Percentiles rank a stretch among this genome's conserved stretches.
Conservation (phyloP, 192 early-diverging fungal genomes). For the Entomortierella chlamydospora region DNA sequence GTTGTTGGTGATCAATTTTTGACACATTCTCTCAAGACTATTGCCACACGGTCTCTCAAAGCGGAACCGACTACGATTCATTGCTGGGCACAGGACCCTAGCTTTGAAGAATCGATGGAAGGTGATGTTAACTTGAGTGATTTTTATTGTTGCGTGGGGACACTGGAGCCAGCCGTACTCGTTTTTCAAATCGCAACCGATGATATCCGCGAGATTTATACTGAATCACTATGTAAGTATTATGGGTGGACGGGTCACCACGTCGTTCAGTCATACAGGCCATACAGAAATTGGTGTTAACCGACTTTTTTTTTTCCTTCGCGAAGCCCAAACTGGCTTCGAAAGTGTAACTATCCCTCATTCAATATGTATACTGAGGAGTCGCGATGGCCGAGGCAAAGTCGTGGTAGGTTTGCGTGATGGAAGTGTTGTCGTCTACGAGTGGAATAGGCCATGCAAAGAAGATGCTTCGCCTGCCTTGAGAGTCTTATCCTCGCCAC, state of each 20-base stretch:
- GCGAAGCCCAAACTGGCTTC: conserved; percentile 18
- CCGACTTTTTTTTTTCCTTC: not conserved
- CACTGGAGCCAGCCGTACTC: conserved; percentile 32
- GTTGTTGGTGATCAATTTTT: not conserved
- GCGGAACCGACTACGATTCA: conserved; percentile 42
- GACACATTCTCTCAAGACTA: not conserved
- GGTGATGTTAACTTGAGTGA: not conserved
- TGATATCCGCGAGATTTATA: conserved; percentile 16
- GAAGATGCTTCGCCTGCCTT: not conserved
- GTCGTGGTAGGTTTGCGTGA: conserved; percentile 39
- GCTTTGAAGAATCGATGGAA: not conserved
- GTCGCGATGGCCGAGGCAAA: conserved; percentile 1
- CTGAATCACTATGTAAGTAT: conserved; percentile 26
- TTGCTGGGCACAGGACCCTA: conserved; percentile 16
- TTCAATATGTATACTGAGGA: conserved; percentile 17
- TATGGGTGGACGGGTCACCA: no score
- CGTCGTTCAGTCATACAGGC: not conserved
- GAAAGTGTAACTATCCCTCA: conserved; percentile 37
- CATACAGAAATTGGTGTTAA: no score
- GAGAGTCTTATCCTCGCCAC: conserved; percentile 7
- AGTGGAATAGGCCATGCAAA: conserved; percentile 1
- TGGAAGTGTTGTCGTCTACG: conserved; percentile 31
- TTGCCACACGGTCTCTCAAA: not conserved
- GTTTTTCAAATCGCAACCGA: conserved; percentile 9
- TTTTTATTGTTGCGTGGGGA: conserved; percentile 27